Evolutionary conservation across 257 asterid genomes (phyloP).

Genomic region (Penstemon newberryi): DNA sequence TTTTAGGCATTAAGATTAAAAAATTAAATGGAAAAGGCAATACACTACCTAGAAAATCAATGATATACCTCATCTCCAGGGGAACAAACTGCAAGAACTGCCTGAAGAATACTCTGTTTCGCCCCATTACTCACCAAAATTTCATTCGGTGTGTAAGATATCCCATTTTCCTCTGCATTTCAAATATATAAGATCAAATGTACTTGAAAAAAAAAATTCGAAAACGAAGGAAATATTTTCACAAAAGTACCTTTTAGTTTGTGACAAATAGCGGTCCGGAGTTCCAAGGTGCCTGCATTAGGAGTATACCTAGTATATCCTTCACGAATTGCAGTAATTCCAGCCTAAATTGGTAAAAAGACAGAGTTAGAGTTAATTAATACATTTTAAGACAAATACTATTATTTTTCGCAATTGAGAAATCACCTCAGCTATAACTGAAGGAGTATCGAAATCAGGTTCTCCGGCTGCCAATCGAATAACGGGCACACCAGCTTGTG

Average conservation of each 20-base stretch:
- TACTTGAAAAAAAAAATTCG: background rate
- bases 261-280: constrained; percentile 80
- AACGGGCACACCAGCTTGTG: constrained; percentile 91
- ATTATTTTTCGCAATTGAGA: background rate
- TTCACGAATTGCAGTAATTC: constrained; percentile 83
- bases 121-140: constrained; percentile 96
- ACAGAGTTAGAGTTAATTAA: background rate
- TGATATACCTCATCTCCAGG: constrained; percentile 89
- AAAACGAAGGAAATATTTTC: background rate
- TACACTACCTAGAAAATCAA: background rate
- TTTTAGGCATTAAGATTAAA: too few species aligned
- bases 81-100: constrained; percentile 93
- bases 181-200: background rate
- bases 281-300: constrained; percentile 88
- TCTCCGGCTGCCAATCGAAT: constrained; percentile 94
- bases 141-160: constrained; percentile 85
- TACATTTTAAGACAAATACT: background rate
- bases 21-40: constrained; percentile 3
- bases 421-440: constrained; percentile 77
- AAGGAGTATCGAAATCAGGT: constrained; percentile 96
- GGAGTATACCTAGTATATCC: constrained; percentile 92
- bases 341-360: constrained; percentile 55
- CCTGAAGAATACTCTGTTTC: constrained; percentile 86
- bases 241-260: constrained; percentile 74
- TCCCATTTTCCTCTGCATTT: constrained; percentile 79